Evolutionary conservation across 2,329 filamentous ascomycete genomes (phyloP), one percentile per base, ranked within the genome.

Genomic region (Dactylellina parvicollis): DNA sequence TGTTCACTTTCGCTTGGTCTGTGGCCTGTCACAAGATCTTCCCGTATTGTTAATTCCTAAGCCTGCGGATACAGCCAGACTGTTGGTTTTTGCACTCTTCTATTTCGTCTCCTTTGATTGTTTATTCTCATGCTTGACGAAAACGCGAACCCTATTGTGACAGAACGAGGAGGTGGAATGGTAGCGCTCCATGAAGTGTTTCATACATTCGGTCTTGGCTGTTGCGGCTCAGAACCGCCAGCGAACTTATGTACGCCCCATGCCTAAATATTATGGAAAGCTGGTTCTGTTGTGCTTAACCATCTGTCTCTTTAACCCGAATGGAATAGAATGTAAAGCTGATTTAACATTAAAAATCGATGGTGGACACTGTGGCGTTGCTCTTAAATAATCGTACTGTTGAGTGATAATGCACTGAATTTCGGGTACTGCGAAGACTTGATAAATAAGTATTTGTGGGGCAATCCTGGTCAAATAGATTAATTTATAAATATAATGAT

Each of bases 11-110:
- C 56, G 28, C 32, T 70, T 32, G 10, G 50, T 52, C 50, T 52
- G 50, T 42, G 26, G 50, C 49, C 40, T 26, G 42, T 62, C 30
- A 49, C 57, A 38, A 73, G 54, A 66, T 56, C 46, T 64, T 49
- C 26, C 18, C 60, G 60, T 73, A 73, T 36, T 73, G 69, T 73
- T 65, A 65, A 60, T 66, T 66, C 52, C 55, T 22, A 55, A 54
- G 60, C 54, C 32, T 66, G 49, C 54, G 69, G 69, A 66, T 73
- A 59, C 52, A 66, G 69, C 54, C 69, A 73, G 69, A 73, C 44
- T 73, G 69, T 73, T 72, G 66, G 44, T 66, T 71, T 62, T 28
- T n/a, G n/a, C 36, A 52, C 50, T 52, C 40, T 66, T 32, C 30
- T 32, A 12, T 32, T 14, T n/a, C 34, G 12, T 38, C 3, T 3